phyloP scores from a whole-genome alignment of 2,329 filamentous ascomycete species.

The Lasiodiplodia sp. region DNA sequence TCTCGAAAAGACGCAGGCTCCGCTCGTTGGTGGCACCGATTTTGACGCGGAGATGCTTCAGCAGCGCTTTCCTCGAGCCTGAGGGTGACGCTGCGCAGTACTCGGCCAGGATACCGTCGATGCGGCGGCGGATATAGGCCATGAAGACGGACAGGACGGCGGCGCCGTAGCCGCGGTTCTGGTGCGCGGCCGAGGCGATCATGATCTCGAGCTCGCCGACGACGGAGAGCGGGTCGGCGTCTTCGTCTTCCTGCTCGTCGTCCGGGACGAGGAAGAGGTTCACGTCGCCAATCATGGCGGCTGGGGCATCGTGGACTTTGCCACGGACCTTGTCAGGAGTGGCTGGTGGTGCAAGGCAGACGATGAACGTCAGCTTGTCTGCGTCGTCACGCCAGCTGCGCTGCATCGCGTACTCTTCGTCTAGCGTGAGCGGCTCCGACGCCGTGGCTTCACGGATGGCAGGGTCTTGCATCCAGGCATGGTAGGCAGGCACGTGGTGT shows the following conservation, averaged over 20 bases:
- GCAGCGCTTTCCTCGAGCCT: conserved; percentile 24
- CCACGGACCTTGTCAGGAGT: conserved; percentile 41
- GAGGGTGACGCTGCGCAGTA: conserved; percentile 47
- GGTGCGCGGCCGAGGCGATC: conserved; percentile 70
- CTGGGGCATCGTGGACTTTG: conserved; percentile 61
- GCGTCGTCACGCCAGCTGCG: conserved; percentile 79
- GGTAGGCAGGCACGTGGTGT: conserved; percentile 83
- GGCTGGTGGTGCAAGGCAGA: conserved; percentile 59
- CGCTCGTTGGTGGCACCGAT: conserved; percentile 64
- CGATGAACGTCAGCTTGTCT: conserved; percentile 93
- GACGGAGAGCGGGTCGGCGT: conserved; percentile 37
- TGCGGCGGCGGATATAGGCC: conserved; percentile 67
- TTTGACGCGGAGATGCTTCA: conserved; percentile 65
- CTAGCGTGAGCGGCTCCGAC: conserved; percentile 80
- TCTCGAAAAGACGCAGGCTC: conserved; percentile 68
- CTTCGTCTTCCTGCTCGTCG: conserved; percentile 38
- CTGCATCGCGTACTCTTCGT: conserved; percentile 91
- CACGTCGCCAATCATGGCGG: conserved; percentile 58
- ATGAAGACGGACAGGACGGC: conserved; percentile 73
- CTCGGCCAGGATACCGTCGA: conserved; percentile 64
- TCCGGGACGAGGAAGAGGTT: conserved; percentile 72
- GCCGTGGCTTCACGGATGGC: conserved; percentile 84
- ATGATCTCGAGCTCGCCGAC: conserved; percentile 86
- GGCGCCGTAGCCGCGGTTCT: conserved; percentile 70
- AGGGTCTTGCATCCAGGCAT: conserved; percentile 87